Evolutionary conservation across 2,329 filamentous ascomycete genomes (phyloP), one percentile per base, ranked within the genome.

Genomic region (Helicocarpus griseus): DNA sequence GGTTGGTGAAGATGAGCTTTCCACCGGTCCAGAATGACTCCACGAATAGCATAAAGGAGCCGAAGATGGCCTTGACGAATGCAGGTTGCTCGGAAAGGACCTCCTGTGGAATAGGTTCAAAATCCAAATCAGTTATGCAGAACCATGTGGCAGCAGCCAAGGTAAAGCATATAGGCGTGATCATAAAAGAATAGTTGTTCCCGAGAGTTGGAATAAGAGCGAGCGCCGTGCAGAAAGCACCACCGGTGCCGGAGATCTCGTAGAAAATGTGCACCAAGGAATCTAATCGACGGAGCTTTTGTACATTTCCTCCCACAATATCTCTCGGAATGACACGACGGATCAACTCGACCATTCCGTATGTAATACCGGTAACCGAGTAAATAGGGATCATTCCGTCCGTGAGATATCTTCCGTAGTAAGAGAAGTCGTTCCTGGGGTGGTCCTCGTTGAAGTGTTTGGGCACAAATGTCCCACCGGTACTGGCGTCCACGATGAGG

Each of bases 331-430:
- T 77, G 41, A 77, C 72, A 33, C 73, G 65, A 13, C 75, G 69
- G 51, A 77, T 75, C 26, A 77, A 65, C 60, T 78, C 75, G 11
- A 77, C 73, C 74, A 77, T 77, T 36, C 74, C 74, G 51, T 70
- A 69, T 0, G 62, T 65, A 17, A 75, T 62, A 24, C 73, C 73
- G 13, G 66, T 65, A 22, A 73, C 57, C 47, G 64, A 69, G 56
- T 73, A 77, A 13, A 77, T 70, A 6, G 74, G 73, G 35, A 77
- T 75, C 60, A 77, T 74, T 19, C 68, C 70, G 53, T 77, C 72
- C 6, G 73, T 75, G 36, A 73, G 69, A 61, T 73, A 77, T n/a
- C 63, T 57, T 24, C 73, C 73, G 53, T 76, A 76, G 59, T 75
- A 74, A 22, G 65, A 63, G 58, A 71, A 72, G 44, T 73, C 64